phyloP scores from a whole-genome alignment of 148 eudicot species.

The Silene uniflora region DNA sequence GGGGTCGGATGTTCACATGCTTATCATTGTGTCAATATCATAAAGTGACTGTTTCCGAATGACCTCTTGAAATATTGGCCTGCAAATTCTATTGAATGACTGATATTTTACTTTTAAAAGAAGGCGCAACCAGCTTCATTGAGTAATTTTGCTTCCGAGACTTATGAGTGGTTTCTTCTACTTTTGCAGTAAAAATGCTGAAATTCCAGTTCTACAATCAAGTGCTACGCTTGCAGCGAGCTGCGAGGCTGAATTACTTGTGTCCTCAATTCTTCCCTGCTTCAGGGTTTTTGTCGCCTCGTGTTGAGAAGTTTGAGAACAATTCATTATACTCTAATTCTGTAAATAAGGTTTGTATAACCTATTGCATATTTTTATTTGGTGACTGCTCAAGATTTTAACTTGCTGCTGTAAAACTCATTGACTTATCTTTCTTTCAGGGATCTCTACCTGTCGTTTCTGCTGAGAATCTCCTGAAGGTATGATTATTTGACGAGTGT shows the following conservation, averaged over 20 bases:
- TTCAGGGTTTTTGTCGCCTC: constrained; percentile 77
- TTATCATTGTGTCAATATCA: too few relatives aligned
- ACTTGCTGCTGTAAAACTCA: background rate
- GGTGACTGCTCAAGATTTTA: background rate
- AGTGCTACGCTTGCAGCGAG: constrained; percentile 90
- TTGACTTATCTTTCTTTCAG: constrained; percentile 35
- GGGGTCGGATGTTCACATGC: too few relatives aligned
- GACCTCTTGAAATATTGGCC: too few relatives aligned
- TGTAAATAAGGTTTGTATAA: constrained; percentile 46
- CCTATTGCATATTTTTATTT: constrained; percentile 11
- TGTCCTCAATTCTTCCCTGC: constrained; percentile 90
- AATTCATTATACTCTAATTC: background rate
- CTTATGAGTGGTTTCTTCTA: too few relatives aligned
- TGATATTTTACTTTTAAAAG: too few relatives aligned
- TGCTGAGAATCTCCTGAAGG: constrained; percentile 97
- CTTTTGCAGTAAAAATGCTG: constrained; percentile 61
- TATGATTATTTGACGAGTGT: constrained; percentile 10
- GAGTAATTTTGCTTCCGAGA: too few relatives aligned
- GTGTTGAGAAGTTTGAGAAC: constrained; percentile 10
- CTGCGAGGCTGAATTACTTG: constrained; percentile 74
- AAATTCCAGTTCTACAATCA: constrained; percentile 70
- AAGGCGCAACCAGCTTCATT: too few relatives aligned
- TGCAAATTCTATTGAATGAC: too few relatives aligned
- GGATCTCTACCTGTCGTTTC: constrained; percentile 32
- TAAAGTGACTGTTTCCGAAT: too few relatives aligned